Base-by-base conservation (phyloP, 208 protist species). In the Sergeia podlipaevii region DNA sequence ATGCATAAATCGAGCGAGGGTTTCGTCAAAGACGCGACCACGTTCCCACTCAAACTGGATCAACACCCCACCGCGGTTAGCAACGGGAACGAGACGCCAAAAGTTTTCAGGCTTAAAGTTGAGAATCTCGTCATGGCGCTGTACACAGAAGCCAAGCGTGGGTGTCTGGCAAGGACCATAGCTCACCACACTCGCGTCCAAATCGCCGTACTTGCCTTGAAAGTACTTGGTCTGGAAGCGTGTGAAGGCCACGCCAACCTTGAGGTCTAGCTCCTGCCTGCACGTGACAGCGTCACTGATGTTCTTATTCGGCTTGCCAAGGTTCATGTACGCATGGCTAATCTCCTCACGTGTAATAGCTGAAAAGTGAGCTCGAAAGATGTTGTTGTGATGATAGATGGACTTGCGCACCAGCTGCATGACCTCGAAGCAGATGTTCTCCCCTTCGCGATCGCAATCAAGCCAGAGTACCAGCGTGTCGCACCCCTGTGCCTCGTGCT, bases 371-470 rank as follows among this genome's bases (percentile, higher is more conserved):
- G 92, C 93, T 3, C 96, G 78, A 29, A 74, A 97, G 21, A 98
- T 95, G 44, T 66, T 81, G 39, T 76, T 61, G 30, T 73, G 46
- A 34, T 66, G 56, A 30, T 71, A 73, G 41, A 93, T 89, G 44
- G 60, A 55, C 7, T 64, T 58, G 18, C 57, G 61, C 42, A 93
- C 84, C 13, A 91, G 84, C 47, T 93, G 70, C 68, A 98, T 85
- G 50, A 98, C 92, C 70, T 98, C 96, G 70, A 98, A 98, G 72
- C 93, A 98, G 49, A 99, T 98, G 60, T 99, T 98, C 70, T 99
- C 96, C 11, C 97, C 97, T 53, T 99, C 97, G 15, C 96, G 79
- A 79, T 99, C 97, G 61, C 95, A 98, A 60, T 99, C 97, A 1
- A 98, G 76, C 85, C 91, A 97, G 18, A 98, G 69, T 5, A 98